phyloP scores from a whole-genome alignment of 345 rosid species.

The Clausena lansium region DNA sequence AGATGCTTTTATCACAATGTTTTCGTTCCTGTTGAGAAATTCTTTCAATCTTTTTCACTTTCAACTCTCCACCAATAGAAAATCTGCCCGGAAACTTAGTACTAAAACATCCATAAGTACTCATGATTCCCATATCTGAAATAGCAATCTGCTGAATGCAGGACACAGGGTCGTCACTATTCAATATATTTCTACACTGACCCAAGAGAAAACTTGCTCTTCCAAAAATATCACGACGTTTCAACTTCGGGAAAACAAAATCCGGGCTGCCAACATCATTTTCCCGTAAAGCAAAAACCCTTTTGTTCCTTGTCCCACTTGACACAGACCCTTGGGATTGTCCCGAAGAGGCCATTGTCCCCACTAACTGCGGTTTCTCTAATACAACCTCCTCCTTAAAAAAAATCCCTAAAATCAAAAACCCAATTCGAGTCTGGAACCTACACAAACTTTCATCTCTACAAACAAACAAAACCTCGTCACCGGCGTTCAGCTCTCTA shows the following conservation, averaged over 20 bases:
- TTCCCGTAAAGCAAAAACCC: slow-evolving; percentile 62
- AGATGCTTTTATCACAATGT: slow-evolving; percentile 20
- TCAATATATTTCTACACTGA: slow-evolving; percentile 56
- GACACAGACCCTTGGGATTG: slow-evolving; percentile 55
- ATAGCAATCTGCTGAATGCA: slow-evolving; percentile 38
- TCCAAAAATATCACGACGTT: slow-evolving; percentile 28
- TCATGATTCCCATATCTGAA: slow-evolving; percentile 27
- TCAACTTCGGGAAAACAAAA: slow-evolving; percentile 15
- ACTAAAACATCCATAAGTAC: slow-evolving; percentile 11
- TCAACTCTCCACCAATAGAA: slow-evolving; percentile 24
- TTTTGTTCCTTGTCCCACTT: slow-evolving; percentile 58
- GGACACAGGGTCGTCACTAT: slow-evolving; percentile 57
- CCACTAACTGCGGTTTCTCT: slow-evolving; percentile 24
- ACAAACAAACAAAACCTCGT: slow-evolving; percentile 78
- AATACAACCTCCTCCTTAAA: slow-evolving; percentile 42
- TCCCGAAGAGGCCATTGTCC: slow-evolving; percentile 28
- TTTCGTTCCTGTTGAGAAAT: slow-evolving; percentile 19
- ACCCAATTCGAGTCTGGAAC: slow-evolving; percentile 51
- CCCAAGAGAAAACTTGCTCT: slow-evolving; percentile 43
- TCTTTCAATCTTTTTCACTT: slow-evolving; percentile 18
- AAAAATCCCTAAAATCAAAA: slow-evolving; percentile 52
- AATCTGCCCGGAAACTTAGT: slow-evolving; percentile 16
- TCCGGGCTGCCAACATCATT: slow-evolving; percentile 24
- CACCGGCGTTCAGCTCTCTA: slow-evolving; percentile 53
- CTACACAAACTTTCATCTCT: slow-evolving; percentile 40